phyloP scores from a whole-genome alignment of 768 basidiomycete genomes.

The Trametes meyenii region DNA sequence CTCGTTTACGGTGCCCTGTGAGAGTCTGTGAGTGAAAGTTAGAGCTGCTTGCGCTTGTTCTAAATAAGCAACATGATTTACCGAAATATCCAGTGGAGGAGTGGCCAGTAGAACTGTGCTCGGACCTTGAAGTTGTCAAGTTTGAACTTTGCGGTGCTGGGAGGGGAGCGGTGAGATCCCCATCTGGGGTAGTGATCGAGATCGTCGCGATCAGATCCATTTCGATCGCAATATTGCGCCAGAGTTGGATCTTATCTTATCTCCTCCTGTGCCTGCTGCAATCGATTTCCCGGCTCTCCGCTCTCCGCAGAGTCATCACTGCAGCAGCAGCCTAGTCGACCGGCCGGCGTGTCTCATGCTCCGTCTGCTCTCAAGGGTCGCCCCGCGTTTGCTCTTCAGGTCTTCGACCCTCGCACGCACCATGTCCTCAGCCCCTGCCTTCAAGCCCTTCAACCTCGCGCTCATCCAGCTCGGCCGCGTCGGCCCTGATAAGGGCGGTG shows the following conservation, averaged over 20 bases:
- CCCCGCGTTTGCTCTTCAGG: background rate
- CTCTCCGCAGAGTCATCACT: background rate
- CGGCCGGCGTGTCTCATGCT: slow-evolving; percentile 5
- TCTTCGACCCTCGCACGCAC: slow-evolving; percentile 1
- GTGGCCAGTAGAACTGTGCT: too few relatives aligned
- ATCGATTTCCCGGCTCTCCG: too few relatives aligned
- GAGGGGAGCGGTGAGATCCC: background rate
- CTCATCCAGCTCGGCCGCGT: slow-evolving; percentile 87
- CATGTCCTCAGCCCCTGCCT: slow-evolving; percentile 37
- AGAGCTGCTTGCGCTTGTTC: too few relatives aligned
- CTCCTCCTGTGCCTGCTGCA: background rate
- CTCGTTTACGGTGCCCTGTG: background rate
- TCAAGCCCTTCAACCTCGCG: slow-evolving; percentile 83
- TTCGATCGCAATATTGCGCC: background rate
- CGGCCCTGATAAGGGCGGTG: slow-evolving; percentile 62
- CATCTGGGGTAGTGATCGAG: background rate
- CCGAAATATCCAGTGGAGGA: background rate
- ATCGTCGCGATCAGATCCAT: background rate
- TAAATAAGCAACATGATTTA: too few relatives aligned
- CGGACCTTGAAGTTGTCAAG: too few relatives aligned
- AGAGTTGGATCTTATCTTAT: slow-evolving; percentile 12
- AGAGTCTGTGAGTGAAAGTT: background rate
- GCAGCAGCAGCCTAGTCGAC: background rate
- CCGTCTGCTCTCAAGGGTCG: slow-evolving; percentile 10
- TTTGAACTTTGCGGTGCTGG: too few relatives aligned